Conservation (phyloP, 1,139 yeast genomes). For the Yamadazyma friedrichii region DNA sequence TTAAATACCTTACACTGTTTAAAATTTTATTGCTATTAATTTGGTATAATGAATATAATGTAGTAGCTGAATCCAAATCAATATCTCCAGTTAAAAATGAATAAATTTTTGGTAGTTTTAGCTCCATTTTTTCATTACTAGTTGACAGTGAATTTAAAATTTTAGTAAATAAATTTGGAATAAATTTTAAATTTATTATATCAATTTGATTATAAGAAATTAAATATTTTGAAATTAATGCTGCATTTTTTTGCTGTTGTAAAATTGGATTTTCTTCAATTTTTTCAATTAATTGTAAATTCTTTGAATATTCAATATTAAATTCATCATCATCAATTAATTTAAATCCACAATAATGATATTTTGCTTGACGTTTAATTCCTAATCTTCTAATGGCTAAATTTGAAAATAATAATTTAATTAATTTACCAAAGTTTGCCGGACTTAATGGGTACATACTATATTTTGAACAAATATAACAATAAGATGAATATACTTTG, state of each 20-base stretch:
- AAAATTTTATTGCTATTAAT: conserved; percentile 62
- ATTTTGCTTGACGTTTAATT: conserved; percentile 83
- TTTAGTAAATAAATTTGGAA: conserved; percentile 34
- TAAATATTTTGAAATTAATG: background rate
- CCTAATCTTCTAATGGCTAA: conserved; percentile 84
- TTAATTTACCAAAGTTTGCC: conserved; percentile 85
- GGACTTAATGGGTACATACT: conserved; percentile 74
- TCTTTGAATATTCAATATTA: conserved; percentile 2
- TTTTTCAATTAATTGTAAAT: background rate
- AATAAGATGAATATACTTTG: conserved; percentile 78
- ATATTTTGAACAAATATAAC: conserved; percentile 65
- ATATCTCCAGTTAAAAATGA: conserved; percentile 46
- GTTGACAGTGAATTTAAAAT: background rate
- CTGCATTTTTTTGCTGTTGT: background rate
- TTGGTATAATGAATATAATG: conserved; percentile 59
- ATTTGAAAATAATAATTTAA: conserved; percentile 69
- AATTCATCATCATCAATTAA: conserved; percentile 36
- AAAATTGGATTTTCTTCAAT: background rate
- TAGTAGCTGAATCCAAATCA: conserved; percentile 61
- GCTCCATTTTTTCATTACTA: background rate
- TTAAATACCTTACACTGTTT: conserved; percentile 68
- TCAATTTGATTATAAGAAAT: conserved; percentile 12
- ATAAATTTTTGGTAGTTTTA: conserved; percentile 51
- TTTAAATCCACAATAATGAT: conserved; percentile 85
- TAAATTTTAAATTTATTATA: conserved; percentile 20